Conservation (phyloP, 1,284 basidiomycete species). For the Porogramme epimiltina region DNA sequence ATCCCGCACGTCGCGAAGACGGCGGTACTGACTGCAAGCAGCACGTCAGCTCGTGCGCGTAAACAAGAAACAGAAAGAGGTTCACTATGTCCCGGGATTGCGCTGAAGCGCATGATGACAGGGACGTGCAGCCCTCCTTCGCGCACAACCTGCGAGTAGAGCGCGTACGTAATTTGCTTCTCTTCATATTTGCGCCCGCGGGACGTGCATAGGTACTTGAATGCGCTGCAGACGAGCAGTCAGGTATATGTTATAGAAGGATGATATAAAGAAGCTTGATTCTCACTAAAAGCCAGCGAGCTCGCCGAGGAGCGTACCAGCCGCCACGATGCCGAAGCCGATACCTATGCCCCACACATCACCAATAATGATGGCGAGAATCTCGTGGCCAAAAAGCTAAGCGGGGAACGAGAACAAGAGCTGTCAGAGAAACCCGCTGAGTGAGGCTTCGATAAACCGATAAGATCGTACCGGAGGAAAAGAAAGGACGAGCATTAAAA, state of each 20-base stretch:
- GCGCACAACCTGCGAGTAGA: slow-evolving; percentile 73
- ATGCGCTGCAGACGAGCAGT: slow-evolving; percentile 45
- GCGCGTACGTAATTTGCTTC: slow-evolving; percentile 72
- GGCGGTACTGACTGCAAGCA: slow-evolving; percentile 58
- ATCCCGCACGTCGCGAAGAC: slow-evolving; percentile 83
- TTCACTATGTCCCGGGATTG: slow-evolving; percentile 76
- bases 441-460: not conserved
- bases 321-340: slow-evolving; percentile 69
- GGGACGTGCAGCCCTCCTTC: slow-evolving; percentile 82
- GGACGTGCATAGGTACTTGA: slow-evolving; percentile 61
- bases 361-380: slow-evolving; percentile 72
- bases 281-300: slow-evolving; percentile 68
- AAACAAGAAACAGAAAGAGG: not conserved
- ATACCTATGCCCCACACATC: slow-evolving; percentile 71
- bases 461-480: slow-evolving; percentile 60
- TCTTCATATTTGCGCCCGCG: slow-evolving; percentile 74
- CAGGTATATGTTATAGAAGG: not conserved
- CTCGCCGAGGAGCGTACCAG: slow-evolving; percentile 68
- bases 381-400: slow-evolving; percentile 76
- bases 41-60: not conserved
- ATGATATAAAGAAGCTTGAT: not conserved
- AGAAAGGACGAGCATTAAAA: slow-evolving; percentile 73
- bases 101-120: slow-evolving; percentile 70
- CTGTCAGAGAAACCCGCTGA: slow-evolving; percentile 1
- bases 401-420: not conserved